Evolutionary conservation across 2,329 filamentous ascomycete genomes (phyloP).

Genomic region (Alternaria consortialis): DNA sequence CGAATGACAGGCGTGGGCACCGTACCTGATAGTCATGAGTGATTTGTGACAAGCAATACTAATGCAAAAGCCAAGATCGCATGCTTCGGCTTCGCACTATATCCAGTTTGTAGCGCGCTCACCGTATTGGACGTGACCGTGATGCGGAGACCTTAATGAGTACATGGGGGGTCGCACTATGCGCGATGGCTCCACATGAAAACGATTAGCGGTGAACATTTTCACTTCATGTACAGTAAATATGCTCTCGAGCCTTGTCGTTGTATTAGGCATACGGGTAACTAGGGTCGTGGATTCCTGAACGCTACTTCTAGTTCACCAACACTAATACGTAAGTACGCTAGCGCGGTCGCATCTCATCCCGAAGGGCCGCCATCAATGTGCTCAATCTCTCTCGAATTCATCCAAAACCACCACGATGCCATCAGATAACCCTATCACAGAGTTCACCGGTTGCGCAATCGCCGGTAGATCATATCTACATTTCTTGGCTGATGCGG

Average conservation of each 20-base stretch:
- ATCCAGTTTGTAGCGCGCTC: neutral
- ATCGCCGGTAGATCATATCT: neutral
- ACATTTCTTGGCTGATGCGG: neutral
- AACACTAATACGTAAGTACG: neutral
- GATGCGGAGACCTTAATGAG: neutral
- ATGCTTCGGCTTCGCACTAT: neutral
- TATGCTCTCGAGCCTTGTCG: neutral
- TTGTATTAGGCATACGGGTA: neutral
- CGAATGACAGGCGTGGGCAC: neutral
- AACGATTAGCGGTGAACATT: neutral
- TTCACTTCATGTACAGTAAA: neutral
- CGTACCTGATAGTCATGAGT: neutral
- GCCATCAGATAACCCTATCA: neutral
- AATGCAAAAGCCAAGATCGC: neutral
- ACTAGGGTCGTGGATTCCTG: neutral
- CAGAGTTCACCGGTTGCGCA: neutral
- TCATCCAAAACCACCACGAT: conserved; percentile 6
- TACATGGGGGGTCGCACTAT: neutral
- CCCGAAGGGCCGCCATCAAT: conserved; percentile 18
- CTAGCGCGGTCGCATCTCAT: neutral
- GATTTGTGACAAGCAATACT: neutral
- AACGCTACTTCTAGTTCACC: neutral
- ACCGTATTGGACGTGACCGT: neutral
- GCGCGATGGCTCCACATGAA: neutral
- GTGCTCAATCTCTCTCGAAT: conserved; percentile 28